Conservation (phyloP, 2,329 filamentous ascomycete genomes). For the Aspergillus novoparasiticus region DNA sequence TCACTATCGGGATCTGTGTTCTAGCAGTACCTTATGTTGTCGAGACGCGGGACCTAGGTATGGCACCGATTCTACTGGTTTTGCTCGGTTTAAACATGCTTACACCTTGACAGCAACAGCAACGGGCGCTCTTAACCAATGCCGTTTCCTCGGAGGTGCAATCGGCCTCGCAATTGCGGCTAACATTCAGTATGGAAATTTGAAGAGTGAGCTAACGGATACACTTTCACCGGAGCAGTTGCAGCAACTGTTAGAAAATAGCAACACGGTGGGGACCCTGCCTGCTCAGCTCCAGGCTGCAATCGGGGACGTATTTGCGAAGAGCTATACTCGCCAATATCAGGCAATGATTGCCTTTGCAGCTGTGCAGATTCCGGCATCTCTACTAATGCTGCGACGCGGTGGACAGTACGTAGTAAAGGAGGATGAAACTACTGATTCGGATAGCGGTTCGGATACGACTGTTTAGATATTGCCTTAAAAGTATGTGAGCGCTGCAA, state of each 20-base stretch:
- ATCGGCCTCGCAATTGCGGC: constrained; percentile 6
- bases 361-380: constrained; percentile 1
- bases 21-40: constrained; percentile 7
- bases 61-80: not conserved
- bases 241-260: not conserved
- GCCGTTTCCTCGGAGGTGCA: constrained; percentile 8
- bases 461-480: not conserved
- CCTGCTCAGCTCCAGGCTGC: not conserved
- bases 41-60: constrained; percentile 3
- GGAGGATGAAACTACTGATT: not conserved
- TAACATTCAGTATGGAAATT: not conserved
- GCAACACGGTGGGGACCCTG: not conserved
- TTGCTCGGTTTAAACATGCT: not conserved
- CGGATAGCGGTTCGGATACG: not conserved
- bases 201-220: not conserved
- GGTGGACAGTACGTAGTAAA: constrained; percentile 2
- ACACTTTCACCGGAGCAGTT: not conserved
- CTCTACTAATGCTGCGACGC: not conserved
- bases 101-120: not conserved
- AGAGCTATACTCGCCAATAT: constrained; percentile 4
- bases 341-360: constrained; percentile 9
- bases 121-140: constrained; percentile 7
- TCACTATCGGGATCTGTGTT: constrained; percentile 5
- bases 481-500: not conserved
- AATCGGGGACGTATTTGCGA: not conserved